Conservation (phyloP, 306 rosid species). For the Potentilla sterilis region DNA sequence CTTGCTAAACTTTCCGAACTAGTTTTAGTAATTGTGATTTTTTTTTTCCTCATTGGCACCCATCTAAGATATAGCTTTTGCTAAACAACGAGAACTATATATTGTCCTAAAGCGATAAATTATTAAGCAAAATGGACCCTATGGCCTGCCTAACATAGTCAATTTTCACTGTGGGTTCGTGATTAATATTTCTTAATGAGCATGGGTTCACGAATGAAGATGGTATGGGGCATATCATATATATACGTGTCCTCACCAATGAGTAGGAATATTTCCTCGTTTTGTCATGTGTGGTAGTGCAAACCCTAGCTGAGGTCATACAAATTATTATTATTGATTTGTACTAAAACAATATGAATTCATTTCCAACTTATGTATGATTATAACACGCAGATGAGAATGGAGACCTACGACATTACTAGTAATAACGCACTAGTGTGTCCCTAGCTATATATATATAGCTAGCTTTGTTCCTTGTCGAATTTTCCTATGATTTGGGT, state of each 20-base stretch:
- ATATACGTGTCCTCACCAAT: not conserved
- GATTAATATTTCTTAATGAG: not conserved
- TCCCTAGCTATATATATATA: not conserved
- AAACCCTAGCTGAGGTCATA: not conserved
- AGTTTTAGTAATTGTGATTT: not conserved
- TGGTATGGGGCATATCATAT: not conserved
- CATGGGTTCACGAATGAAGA: not conserved
- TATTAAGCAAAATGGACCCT: not conserved
- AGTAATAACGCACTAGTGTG: too few species aligned
- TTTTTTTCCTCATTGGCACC: not conserved
- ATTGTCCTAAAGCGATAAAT: not conserved
- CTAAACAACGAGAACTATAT: not conserved
- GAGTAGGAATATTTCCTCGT: conserved; percentile 1
- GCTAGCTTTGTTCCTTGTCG: not conserved
- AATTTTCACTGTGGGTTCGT: not conserved
- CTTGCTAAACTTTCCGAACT: not conserved
- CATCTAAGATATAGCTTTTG: not conserved
- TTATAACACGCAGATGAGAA: not conserved
- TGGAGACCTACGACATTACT: not conserved
- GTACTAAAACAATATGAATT: not conserved
- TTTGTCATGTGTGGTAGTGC: not conserved
- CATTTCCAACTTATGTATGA: not conserved
- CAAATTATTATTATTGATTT: not conserved
- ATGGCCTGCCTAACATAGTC: not conserved
- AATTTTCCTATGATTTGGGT: too few species aligned